Evolutionary conservation across 2,329 filamentous ascomycete species (phyloP), one percentile per base, ranked within the genome.

Genomic region (Gliomastix tumulicola): DNA sequence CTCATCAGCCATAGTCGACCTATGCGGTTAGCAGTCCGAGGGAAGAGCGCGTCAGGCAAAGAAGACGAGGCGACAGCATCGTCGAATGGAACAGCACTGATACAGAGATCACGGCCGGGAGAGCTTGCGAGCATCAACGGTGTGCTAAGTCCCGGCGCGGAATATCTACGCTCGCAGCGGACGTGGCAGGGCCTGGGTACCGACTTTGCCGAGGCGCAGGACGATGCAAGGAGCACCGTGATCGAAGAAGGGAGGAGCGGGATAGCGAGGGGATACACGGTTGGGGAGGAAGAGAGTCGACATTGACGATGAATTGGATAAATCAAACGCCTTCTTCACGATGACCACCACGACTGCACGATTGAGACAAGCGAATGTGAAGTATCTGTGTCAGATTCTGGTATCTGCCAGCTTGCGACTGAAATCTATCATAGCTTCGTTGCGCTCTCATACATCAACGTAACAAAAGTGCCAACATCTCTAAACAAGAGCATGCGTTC

Each of bases 171-270:
- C 21, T 84, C 82, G 4, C 77, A 89, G 50, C 68, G 92, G 39
- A 94, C 87, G 5, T 98, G 92, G 92, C 84, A 84, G 52, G 92
- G 92, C 0, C 62, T 98, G 18, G 92, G 92, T 0, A 94, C 79
- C 43, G 92, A 98, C 55, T 94, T 88, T 49, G 45, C 28, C 7
- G 35, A 43, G 11, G 39, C 62, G n/a, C 65, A 65, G 12, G 70
- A 76, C 36, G 63, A 66, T n/a, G n/a, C n/a, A n/a, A n/a, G n/a
- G n/a, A 66, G 84, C 38, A 81, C 84, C 2, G 56, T 76, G 15
- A 74, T 98, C 39, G 88, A 95, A 53, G 81, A 96, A 60, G 92
- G 92, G 2, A 76, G 88, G 45, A 84, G 81, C 45, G 92, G 92
- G 13, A 79, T 97, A 39, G 92, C 92, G 22, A 79, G 86, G 50